Percentiles rank a stretch among this genome's conserved stretches.
These are phyloP conservation scores for Lunularia cruciata DNA, from an alignment of 225 moss, liverwort and hornwort species.

Conservation along the genomic window DNA sequence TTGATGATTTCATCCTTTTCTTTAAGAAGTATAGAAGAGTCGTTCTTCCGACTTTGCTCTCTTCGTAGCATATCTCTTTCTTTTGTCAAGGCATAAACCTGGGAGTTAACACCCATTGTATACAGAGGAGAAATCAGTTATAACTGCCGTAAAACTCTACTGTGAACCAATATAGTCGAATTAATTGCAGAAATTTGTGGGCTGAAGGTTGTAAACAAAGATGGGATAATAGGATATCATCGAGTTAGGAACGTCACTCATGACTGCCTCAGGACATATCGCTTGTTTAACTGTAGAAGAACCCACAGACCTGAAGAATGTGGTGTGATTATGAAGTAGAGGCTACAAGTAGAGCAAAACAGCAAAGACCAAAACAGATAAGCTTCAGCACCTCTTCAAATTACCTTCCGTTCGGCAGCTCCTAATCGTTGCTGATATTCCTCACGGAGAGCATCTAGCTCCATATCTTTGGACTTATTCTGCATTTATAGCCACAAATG, in stretches of 20 bases:
- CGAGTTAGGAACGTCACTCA: too few species aligned
- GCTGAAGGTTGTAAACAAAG: too few species aligned
- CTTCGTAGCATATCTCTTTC: slow-evolving; percentile 96
- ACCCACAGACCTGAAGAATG: too few species aligned
- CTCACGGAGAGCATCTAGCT: slow-evolving; percentile 83
- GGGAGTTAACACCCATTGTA: slow-evolving; percentile 3
- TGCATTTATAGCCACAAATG: slow-evolving; percentile 30
- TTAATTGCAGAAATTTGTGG: too few species aligned
- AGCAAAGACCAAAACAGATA: neutral
- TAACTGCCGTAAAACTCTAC: too few species aligned
- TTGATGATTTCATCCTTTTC: slow-evolving; percentile 99
- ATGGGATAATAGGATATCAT: too few species aligned
- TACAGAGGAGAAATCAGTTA: neutral
- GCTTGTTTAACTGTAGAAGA: too few species aligned
- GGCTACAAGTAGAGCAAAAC: too few species aligned
- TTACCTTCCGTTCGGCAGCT: slow-evolving; percentile 95
- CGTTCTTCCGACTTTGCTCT: slow-evolving; percentile 94
- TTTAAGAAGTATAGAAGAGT: slow-evolving; percentile 90
- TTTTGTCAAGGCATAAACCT: slow-evolving; percentile 95
- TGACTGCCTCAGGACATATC: too few species aligned
- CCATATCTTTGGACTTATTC: slow-evolving; percentile 77
- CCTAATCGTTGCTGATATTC: slow-evolving; percentile 98
- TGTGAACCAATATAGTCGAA: too few species aligned
- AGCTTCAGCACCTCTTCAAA: slow-evolving; percentile 23
- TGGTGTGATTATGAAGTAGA: too few species aligned